A percentile compares a stretch with the other conserved stretches of the same genome.
phyloP scores from a whole-genome alignment of 2,329 filamentous ascomycete genomes.

The Aspergillus brasiliensis region DNA sequence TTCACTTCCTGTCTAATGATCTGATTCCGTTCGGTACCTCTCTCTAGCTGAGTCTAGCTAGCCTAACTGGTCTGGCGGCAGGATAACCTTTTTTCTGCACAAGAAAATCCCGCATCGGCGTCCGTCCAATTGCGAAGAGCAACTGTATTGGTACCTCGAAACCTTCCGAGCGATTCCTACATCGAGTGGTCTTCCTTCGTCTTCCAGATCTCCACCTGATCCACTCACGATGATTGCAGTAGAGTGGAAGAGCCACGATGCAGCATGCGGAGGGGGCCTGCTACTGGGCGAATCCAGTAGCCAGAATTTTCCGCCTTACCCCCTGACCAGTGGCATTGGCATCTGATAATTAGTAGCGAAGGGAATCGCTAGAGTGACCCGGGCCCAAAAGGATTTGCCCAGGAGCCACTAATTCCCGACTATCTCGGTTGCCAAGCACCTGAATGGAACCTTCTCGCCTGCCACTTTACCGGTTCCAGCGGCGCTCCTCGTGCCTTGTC shows the following conservation, averaged over 20 bases:
- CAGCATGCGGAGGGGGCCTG: background rate
- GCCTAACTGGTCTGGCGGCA: background rate
- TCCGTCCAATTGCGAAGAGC: background rate
- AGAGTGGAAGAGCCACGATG: slow-evolving; percentile 3
- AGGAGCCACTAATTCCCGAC: slow-evolving; percentile 13
- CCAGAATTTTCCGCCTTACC: slow-evolving; percentile 11
- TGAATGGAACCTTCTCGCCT: slow-evolving; percentile 1
- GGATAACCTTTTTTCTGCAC: slow-evolving; percentile 7
- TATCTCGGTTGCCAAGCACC: slow-evolving; percentile 13
- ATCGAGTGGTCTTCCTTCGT: slow-evolving; percentile 5
- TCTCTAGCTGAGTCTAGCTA: background rate
- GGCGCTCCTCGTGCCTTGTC: slow-evolving; percentile 13
- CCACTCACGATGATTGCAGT: slow-evolving; percentile 5
- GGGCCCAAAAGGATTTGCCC: slow-evolving; percentile 16
- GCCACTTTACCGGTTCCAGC: slow-evolving; percentile 10
- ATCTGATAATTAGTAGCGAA: slow-evolving; percentile 5
- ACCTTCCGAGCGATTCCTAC: background rate
- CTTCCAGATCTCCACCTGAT: slow-evolving; percentile 2
- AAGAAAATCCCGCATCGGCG: slow-evolving; percentile 7
- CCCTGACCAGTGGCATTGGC: slow-evolving; percentile 10
- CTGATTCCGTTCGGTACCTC: slow-evolving; percentile 2
- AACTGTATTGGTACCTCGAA: background rate
- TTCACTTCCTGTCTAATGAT: slow-evolving; percentile 2
- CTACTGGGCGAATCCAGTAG: background rate
- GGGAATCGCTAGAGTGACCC: slow-evolving; percentile 2